Conservation (phyloP, 495 filamentous ascomycete genomes). For the Daldinia vernicosa region DNA sequence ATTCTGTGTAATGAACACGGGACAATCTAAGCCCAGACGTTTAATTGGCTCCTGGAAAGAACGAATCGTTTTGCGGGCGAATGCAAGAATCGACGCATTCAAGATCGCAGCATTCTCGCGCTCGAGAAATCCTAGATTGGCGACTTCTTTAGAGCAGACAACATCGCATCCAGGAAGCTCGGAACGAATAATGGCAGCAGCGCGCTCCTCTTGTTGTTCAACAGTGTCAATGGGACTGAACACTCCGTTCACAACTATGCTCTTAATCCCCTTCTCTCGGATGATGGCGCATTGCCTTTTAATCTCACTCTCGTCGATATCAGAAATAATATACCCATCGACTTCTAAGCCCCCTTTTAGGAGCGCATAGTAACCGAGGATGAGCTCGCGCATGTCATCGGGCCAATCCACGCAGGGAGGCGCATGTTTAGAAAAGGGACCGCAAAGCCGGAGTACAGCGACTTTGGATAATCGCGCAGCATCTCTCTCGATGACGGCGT, state of each 20-base stretch:
- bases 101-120: slow-evolving; percentile 66
- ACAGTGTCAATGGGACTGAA: slow-evolving; percentile 65
- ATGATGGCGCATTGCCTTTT: slow-evolving; percentile 53
- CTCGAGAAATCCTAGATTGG: slow-evolving; percentile 62
- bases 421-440: slow-evolving; percentile 62
- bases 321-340: slow-evolving; percentile 58
- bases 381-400: slow-evolving; percentile 54
- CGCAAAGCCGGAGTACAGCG: slow-evolving; percentile 63
- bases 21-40: slow-evolving; percentile 56
- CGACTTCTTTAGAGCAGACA: slow-evolving; percentile 59
- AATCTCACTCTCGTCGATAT: slow-evolving; percentile 59
- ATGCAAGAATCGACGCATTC: slow-evolving; percentile 62
- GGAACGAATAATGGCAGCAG: slow-evolving; percentile 51
- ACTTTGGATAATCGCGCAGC: slow-evolving; percentile 60
- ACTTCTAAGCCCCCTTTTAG: slow-evolving; percentile 61
- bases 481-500: slow-evolving; percentile 68
- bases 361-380: slow-evolving; percentile 56
- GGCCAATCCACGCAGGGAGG: slow-evolving; percentile 64
- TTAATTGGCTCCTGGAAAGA: slow-evolving; percentile 58
- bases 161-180: slow-evolving; percentile 60
- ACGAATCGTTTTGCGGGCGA: slow-evolving; percentile 60
- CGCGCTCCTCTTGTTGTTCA: slow-evolving; percentile 59
- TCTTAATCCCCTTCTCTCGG: slow-evolving; percentile 54
- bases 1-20: slow-evolving; percentile 66
- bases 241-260: slow-evolving; percentile 65